A percentile compares a stretch with the other conserved stretches of the same genome.
These are phyloP conservation scores for Aspergillus sp. DNA, from an alignment of 2,329 filamentous ascomycete genomes.

Conservation along the genomic window DNA sequence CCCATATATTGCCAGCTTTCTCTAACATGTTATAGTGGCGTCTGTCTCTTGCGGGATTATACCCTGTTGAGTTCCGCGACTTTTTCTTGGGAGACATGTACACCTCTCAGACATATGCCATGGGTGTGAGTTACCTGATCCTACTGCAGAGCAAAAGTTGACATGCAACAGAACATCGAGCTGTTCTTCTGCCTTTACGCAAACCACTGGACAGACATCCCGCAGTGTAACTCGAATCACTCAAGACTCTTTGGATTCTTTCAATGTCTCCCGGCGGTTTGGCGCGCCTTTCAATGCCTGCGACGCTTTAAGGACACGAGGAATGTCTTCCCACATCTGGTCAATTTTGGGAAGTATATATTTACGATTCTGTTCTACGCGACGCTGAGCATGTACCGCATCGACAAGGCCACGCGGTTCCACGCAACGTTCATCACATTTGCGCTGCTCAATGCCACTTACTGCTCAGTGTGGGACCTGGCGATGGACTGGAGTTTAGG, in stretches of 20 bases:
- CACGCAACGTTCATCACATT: conserved; percentile 68
- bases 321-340: conserved; percentile 83
- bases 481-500: conserved; percentile 95
- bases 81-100: conserved; percentile 98
- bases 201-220: conserved; percentile 62
- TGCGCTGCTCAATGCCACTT: conserved; percentile 71
- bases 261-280: conserved; percentile 70
- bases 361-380: conserved; percentile 75
- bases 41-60: conserved; percentile 72
- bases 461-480: conserved; percentile 84
- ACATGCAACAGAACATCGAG: conserved; percentile 60
- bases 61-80: conserved; percentile 91
- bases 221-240: conserved; percentile 74
- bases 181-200: conserved; percentile 92
- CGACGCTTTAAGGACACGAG: conserved; percentile 79
- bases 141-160: conserved; percentile 7
- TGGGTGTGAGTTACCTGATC: conserved; percentile 54
- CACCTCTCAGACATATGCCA: conserved; percentile 85
- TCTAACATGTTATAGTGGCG: conserved; percentile 55
- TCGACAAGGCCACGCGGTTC: conserved; percentile 50
- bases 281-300: conserved; percentile 83
- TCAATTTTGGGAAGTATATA: conserved; percentile 84
- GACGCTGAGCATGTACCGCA: conserved; percentile 72
- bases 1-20: neutral
- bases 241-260: conserved; percentile 82